Conservation (phyloP, 257 asterid genomes). For the Rhazya stricta region DNA sequence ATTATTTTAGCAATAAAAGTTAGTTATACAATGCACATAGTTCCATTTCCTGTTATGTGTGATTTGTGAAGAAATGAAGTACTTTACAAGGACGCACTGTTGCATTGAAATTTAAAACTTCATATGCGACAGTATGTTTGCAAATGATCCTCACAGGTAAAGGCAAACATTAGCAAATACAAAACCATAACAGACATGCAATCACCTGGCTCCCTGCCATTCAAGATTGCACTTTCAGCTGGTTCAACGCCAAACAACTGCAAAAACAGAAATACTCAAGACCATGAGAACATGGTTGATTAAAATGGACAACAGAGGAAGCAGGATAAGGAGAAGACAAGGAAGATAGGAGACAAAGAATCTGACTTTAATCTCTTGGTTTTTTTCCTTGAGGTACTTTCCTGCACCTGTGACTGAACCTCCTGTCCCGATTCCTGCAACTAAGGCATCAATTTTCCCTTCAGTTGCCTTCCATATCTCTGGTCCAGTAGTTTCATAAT, state of each 20-base stretch:
- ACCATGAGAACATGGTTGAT: background rate
- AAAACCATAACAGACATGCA: background rate
- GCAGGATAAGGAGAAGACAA: background rate
- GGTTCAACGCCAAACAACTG: conserved; percentile 50
- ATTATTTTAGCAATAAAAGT: background rate
- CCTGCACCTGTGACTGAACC: conserved; percentile 55
- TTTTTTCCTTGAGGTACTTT: conserved; percentile 41
- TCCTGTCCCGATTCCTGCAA: conserved; percentile 51
- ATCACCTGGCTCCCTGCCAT: conserved; percentile 38
- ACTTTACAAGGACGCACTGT: background rate
- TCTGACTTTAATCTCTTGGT: conserved; percentile 34
- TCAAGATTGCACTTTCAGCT: conserved; percentile 38
- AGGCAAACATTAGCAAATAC: background rate
- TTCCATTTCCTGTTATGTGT: background rate
- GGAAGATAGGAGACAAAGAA: background rate
- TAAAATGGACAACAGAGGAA: conserved; percentile 2
- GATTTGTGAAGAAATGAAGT: background rate
- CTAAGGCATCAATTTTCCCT: conserved; percentile 35
- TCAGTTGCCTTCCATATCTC: conserved; percentile 40
- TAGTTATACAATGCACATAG: background rate
- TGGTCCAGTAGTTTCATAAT: conserved; percentile 52
- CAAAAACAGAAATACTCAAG: background rate
- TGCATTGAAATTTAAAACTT: background rate
- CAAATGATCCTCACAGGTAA: background rate
- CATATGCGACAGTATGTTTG: background rate